Evolutionary conservation across 305 asterid species (phyloP).

Genomic region (Galium porrigens): DNA sequence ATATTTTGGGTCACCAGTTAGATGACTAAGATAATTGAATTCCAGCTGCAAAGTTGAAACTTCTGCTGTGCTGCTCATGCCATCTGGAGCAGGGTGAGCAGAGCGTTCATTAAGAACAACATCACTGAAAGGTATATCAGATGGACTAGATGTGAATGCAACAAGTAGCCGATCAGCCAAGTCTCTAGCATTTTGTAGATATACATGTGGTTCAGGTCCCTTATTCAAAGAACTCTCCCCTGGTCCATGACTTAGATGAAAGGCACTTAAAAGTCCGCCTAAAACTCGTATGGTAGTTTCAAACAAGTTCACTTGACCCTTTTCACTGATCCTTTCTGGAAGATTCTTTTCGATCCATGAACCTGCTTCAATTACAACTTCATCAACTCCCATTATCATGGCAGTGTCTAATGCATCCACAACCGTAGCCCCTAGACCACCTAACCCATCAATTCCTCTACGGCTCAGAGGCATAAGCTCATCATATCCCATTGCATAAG

Average conservation of each 20-base stretch:
- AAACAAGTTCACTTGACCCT: slow-evolving; percentile 79
- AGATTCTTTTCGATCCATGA: slow-evolving; percentile 74
- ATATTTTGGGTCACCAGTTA: slow-evolving; percentile 75
- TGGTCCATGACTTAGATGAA: slow-evolving; percentile 66
- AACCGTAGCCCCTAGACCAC: slow-evolving; percentile 90
- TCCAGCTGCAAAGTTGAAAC: slow-evolving; percentile 83
- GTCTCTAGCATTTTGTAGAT: slow-evolving; percentile 73
- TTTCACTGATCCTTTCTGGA: slow-evolving; percentile 44
- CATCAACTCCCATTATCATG: slow-evolving; percentile 77
- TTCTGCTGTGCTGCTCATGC: slow-evolving; percentile 93
- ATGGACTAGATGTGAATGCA: slow-evolving; percentile 76
- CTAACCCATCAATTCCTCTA: slow-evolving; percentile 67
- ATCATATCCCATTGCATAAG: slow-evolving; percentile 73
- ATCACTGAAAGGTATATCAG: slow-evolving; percentile 66
- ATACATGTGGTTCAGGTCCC: slow-evolving; percentile 64
- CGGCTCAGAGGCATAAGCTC: slow-evolving; percentile 89
- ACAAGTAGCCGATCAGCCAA: slow-evolving; percentile 70
- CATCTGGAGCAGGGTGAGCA: slow-evolving; percentile 78
- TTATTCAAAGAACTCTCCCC: slow-evolving; percentile 31
- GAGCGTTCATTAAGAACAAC: slow-evolving; percentile 53
- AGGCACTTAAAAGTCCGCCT: slow-evolving; percentile 94
- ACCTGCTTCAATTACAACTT: slow-evolving; percentile 67
- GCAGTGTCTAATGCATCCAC: slow-evolving; percentile 95
- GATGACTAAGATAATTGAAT: slow-evolving; percentile 72
- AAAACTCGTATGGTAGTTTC: slow-evolving; percentile 83